A percentile compares a stretch with the other conserved stretches of the same genome.
phyloP scores from a whole-genome alignment of 176 grass and related monocot species.

The Eragrostis nindensis region DNA sequence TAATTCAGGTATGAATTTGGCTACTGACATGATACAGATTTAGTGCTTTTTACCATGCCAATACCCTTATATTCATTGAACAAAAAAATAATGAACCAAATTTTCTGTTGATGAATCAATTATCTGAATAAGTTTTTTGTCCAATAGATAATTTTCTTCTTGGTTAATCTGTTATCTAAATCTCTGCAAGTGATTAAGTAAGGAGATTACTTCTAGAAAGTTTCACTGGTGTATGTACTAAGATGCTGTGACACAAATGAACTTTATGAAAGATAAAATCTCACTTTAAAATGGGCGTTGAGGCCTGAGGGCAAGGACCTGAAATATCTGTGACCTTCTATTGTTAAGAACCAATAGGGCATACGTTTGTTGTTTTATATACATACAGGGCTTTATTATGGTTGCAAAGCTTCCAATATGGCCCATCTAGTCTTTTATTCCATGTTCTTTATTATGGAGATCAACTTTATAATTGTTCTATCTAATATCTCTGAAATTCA shows the following conservation, averaged over 20 bases:
- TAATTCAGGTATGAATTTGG: constrained; percentile 61
- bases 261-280: not conserved
- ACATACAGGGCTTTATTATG: not conserved
- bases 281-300: not conserved
- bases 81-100: not conserved
- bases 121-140: not conserved
- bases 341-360: not conserved
- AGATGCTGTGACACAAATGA: not conserved
- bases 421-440: not conserved
- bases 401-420: not conserved
- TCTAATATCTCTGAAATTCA: constrained; percentile 39
- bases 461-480: constrained; percentile 13
- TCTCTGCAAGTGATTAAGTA: not conserved
- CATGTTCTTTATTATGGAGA: not conserved
- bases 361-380: constrained; percentile 6
- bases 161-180: not conserved
- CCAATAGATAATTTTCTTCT: not conserved
- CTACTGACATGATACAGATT: constrained; percentile 5
- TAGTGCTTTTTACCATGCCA: not conserved
- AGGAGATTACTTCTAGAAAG: not conserved
- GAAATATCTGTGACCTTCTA: not conserved
- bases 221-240: not conserved
- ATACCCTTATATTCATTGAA: constrained; percentile 4
- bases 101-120: not conserved
- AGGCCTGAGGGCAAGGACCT: not conserved